phyloP scores from a whole-genome alignment of 352 stramenopile species.

The Blastocystis hominis region DNA sequence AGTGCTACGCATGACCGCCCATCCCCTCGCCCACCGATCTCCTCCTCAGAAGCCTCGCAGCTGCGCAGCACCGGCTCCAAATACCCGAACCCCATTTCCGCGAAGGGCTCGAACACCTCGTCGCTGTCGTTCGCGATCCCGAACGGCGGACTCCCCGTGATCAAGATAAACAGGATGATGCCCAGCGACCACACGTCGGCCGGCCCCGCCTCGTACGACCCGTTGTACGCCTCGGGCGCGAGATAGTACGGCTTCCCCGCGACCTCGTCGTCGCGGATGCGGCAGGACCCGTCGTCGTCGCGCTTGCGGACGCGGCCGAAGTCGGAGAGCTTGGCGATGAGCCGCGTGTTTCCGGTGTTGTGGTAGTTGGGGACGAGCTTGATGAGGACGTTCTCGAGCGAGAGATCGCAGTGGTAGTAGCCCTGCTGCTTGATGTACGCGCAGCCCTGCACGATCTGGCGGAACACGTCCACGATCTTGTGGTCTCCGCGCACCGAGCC shows the following conservation, averaged over 20 bases:
- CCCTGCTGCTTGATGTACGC: conserved; percentile 30
- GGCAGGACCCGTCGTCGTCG: neutral
- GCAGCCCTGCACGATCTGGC: conserved; percentile 42
- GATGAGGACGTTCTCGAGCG: conserved; percentile 44
- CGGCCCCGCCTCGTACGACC: conserved; percentile 46
- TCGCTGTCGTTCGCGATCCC: conserved; percentile 51
- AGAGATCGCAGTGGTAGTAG: conserved; percentile 55
- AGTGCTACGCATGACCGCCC: neutral
- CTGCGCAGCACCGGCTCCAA: neutral
- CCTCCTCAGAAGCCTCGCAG: neutral
- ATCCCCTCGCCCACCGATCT: neutral
- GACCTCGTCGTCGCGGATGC: conserved; percentile 25
- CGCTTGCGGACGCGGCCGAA: conserved; percentile 41
- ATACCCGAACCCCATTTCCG: conserved; percentile 16
- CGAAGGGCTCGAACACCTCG: conserved; percentile 43
- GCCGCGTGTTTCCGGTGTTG: neutral
- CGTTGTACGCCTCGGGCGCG: conserved; percentile 42
- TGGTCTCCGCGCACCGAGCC: neutral
- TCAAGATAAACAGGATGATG: conserved; percentile 53
- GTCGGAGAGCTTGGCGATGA: conserved; percentile 40
- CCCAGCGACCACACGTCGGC: conserved; percentile 49
- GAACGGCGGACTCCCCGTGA: conserved; percentile 42
- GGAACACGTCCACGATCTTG: conserved; percentile 2
- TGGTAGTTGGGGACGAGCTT: conserved; percentile 55
- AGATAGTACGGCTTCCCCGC: conserved; percentile 57